Conservation (phyloP, 129 eudicot species). For the Artemisia argyi region DNA sequence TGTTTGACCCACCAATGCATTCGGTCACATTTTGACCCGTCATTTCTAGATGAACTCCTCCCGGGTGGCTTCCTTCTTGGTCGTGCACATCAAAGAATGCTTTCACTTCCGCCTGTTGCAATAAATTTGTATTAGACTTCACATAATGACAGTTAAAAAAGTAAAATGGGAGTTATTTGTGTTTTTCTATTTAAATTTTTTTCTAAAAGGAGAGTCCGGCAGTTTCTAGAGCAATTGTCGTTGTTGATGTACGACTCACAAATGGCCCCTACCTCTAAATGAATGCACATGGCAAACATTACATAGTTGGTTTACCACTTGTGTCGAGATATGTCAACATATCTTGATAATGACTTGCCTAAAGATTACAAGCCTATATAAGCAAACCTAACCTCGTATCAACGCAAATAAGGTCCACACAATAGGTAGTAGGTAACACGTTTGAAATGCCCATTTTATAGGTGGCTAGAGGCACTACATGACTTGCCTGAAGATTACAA, state of each 20-base stretch:
- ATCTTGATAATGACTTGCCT: slow-evolving; percentile 6
- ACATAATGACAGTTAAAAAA: background rate
- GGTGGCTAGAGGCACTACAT: background rate
- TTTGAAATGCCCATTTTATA: background rate
- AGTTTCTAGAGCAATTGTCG: background rate
- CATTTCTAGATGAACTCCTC: slow-evolving; percentile 97
- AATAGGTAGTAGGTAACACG: background rate
- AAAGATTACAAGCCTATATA: background rate
- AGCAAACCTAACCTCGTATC: slow-evolving; percentile 10
- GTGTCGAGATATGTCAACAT: background rate
- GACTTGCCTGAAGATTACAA: background rate
- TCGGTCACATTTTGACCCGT: slow-evolving; percentile 97
- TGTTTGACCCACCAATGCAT: slow-evolving; percentile 92
- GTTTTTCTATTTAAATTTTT: background rate
- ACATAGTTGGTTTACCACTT: background rate
- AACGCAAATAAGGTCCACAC: background rate
- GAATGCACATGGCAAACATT: background rate
- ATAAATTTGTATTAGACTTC: slow-evolving; percentile 16
- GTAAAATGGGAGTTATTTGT: background rate
- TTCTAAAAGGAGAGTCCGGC: background rate
- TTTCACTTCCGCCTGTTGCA: slow-evolving; percentile 77
- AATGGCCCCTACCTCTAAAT: background rate
- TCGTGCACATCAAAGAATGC: slow-evolving; percentile 97
- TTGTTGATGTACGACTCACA: background rate
- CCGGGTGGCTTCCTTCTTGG: slow-evolving; percentile 97